A percentile compares a stretch with the other conserved stretches of the same genome.
Conservation (phyloP, 2,329 filamentous ascomycete species). For the Coniochaeta sp. region DNA sequence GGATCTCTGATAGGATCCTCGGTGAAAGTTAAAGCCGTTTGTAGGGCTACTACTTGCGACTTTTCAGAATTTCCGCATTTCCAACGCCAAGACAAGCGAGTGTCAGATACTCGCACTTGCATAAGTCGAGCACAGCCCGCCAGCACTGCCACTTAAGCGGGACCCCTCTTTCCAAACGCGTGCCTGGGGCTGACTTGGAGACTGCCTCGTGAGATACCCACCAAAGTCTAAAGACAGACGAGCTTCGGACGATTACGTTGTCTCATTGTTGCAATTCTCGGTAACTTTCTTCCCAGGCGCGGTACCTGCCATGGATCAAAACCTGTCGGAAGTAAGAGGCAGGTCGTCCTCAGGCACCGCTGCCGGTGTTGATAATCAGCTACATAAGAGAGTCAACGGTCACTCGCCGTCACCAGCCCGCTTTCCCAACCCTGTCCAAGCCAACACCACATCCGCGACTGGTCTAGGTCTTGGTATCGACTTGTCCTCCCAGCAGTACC, state of each 20-base stretch:
- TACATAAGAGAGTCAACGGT: slow-evolving; percentile 58
- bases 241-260: background rate
- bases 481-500: slow-evolving; percentile 35
- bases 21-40: background rate
- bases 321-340: slow-evolving; percentile 38
- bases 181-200: slow-evolving; percentile 1
- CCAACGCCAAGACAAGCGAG: background rate
- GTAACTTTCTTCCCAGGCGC: background rate
- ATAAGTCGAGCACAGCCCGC: slow-evolving; percentile 1
- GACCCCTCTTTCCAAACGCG: background rate
- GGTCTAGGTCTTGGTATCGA: slow-evolving; percentile 54
- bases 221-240: background rate
- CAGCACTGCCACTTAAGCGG: slow-evolving; percentile 1
- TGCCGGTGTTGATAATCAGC: slow-evolving; percentile 30
- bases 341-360: slow-evolving; percentile 49
- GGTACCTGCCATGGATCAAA: slow-evolving; percentile 38
- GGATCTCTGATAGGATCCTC: background rate
- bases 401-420: slow-evolving; percentile 55
- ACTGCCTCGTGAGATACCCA: slow-evolving; percentile 1
- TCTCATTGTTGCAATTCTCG: background rate
- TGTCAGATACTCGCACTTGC: background rate
- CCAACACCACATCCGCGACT: slow-evolving; percentile 23
- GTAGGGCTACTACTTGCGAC: background rate
- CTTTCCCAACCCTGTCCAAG: slow-evolving; percentile 43
- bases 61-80: background rate